These are phyloP conservation scores for Scheffersomyces illinoinensis DNA, from an alignment of 1,139 yeast genomes.

Conservation along the genomic window DNA sequence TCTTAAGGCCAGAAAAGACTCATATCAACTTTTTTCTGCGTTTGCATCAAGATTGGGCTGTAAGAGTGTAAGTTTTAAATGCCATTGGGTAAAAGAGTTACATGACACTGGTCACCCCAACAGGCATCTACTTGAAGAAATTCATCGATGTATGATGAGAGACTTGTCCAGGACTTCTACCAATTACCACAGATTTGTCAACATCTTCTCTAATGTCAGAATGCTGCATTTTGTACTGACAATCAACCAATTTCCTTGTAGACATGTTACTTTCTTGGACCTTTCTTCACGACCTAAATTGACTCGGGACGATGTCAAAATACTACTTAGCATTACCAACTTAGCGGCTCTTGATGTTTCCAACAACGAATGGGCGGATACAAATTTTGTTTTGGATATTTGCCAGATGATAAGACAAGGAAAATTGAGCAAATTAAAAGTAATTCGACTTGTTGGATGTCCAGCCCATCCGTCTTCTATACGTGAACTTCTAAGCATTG, in stretches of 20 bases:
- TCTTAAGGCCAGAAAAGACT: conserved; percentile 27
- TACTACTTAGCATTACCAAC: conserved; percentile 29
- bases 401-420: conserved; percentile 21
- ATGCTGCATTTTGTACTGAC: neutral
- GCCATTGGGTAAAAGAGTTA: neutral
- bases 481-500: neutral
- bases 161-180: conserved; percentile 3
- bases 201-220: conserved; percentile 27
- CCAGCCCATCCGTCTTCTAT: conserved; percentile 17
- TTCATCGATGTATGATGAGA: conserved; percentile 5
- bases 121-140: conserved; percentile 5
- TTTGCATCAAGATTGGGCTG: conserved; percentile 27
- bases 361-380: conserved; percentile 28
- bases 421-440: conserved; percentile 21
- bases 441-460: conserved; percentile 28
- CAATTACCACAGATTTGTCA: conserved; percentile 34
- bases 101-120: neutral
- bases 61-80: neutral
- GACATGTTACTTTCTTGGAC: conserved; percentile 6
- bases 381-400: conserved; percentile 29
- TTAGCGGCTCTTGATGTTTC: conserved; percentile 38
- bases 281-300: conserved; percentile 12
- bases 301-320: conserved; percentile 25
- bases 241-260: neutral
- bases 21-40: conserved; percentile 26